phyloP scores from a whole-genome alignment of 169 alveolate genomes.

The Ichthyophthirius multifiliis region DNA sequence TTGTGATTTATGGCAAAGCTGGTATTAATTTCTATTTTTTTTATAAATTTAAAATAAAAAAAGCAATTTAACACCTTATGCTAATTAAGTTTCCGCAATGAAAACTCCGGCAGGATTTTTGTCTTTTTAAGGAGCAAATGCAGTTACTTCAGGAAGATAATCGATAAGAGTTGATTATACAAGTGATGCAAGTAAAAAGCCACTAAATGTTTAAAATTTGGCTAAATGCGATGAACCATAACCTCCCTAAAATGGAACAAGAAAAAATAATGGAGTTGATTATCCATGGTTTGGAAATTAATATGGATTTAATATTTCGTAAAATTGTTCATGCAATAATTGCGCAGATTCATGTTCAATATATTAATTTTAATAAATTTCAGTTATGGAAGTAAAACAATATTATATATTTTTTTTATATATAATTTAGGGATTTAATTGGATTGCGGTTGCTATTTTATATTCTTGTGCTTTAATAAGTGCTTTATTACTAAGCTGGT shows the following conservation, averaged over 20 bases:
- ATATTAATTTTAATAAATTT: background rate
- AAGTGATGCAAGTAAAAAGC: background rate
- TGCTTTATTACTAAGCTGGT: too few species aligned
- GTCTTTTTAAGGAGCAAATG: slow-evolving; percentile 19
- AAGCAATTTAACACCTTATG: slow-evolving; percentile 21
- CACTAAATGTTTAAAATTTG: background rate
- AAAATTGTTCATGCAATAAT: slow-evolving; percentile 18
- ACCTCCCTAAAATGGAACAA: background rate
- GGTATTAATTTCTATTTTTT: background rate
- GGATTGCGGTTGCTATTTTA: too few species aligned
- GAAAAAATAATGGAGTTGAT: background rate
- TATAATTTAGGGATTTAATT: too few species aligned
- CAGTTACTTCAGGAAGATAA: slow-evolving; percentile 10
- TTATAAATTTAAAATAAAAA: background rate
- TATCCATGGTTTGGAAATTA: background rate
- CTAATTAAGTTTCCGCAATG: slow-evolving; percentile 30
- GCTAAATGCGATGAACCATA: slow-evolving; percentile 7
- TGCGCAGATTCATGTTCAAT: slow-evolving; percentile 19
- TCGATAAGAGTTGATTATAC: slow-evolving; percentile 11
- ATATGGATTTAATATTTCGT: background rate
- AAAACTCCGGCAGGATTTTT: slow-evolving; percentile 25
- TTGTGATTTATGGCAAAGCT: background rate
- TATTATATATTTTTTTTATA: background rate
- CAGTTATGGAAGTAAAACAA: background rate
- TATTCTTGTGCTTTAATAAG: too few species aligned